phyloP scores from a whole-genome alignment of 768 basidiomycete species.

The Amanita pallidorosea region DNA sequence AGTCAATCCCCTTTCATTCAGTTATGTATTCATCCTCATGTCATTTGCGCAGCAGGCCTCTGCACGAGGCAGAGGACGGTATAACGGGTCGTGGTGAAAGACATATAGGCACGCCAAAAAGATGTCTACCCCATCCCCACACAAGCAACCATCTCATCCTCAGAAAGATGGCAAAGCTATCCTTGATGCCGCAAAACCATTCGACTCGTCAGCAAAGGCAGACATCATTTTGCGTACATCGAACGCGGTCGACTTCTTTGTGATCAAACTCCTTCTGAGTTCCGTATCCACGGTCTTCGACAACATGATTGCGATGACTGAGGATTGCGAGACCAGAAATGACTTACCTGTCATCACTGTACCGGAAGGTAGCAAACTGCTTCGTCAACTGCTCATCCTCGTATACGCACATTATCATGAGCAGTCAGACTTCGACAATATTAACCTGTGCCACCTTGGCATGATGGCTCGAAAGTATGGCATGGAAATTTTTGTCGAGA shows the following conservation, averaged over 20 bases:
- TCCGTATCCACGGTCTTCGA: slow-evolving; percentile 20
- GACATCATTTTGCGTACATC: slow-evolving; percentile 17
- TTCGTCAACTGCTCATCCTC: slow-evolving; percentile 7
- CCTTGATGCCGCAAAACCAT: slow-evolving; percentile 1
- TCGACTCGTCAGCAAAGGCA: slow-evolving; percentile 5
- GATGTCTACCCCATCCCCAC: too few relatives aligned
- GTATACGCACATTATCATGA: slow-evolving; percentile 3
- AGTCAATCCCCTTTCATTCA: too few relatives aligned
- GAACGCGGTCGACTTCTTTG: slow-evolving; percentile 21
- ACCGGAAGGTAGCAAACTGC: slow-evolving; percentile 6
- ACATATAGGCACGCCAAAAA: too few relatives aligned
- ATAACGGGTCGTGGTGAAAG: too few relatives aligned
- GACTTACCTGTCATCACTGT: slow-evolving; percentile 7
- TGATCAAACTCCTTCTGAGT: slow-evolving; percentile 16
- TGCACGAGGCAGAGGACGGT: too few relatives aligned
- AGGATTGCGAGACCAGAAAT: not conserved
- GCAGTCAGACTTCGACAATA: not conserved
- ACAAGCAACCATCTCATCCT: too few relatives aligned
- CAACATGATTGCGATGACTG: slow-evolving; percentile 19
- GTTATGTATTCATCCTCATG: too few relatives aligned
- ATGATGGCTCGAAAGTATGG: not conserved
- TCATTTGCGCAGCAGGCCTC: too few relatives aligned
- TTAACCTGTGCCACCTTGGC: not conserved
- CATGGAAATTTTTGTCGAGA: not conserved
- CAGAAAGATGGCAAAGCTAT: not conserved